phyloP scores from a whole-genome alignment of 306 rosid species.

The Gleditsia sinensis region DNA sequence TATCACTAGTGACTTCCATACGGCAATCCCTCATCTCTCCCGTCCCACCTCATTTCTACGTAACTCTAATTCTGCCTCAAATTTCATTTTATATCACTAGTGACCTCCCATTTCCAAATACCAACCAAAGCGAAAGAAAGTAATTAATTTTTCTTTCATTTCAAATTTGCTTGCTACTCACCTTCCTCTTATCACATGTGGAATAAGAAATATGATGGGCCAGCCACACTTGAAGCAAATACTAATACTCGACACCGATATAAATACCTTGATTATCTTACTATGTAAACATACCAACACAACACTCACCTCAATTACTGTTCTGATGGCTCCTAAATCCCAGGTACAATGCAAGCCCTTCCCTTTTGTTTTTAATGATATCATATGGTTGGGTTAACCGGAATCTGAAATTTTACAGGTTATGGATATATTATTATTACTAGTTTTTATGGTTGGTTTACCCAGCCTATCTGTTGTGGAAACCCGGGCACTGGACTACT shows the following conservation, averaged over 20 bases:
- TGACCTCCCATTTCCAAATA: no score
- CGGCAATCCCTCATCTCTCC: neutral
- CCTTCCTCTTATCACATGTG: neutral
- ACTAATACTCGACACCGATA: neutral
- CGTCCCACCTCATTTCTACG: neutral
- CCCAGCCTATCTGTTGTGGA: slow-evolving; percentile 39
- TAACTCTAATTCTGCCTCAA: neutral
- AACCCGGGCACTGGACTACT: neutral
- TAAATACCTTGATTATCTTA: neutral
- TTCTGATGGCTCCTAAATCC: neutral
- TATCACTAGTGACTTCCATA: no score
- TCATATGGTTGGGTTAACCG: no score
- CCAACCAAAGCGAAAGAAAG: no score
- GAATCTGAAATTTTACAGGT: slow-evolving; percentile 37
- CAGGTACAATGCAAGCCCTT: neutral
- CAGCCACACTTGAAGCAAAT: neutral
- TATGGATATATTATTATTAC: slow-evolving; percentile 36
- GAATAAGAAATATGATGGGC: neutral
- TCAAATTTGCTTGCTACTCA: neutral
- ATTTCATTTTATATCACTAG: no score
- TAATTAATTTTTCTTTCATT: no score
- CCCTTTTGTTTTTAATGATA: no score
- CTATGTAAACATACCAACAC: neutral
- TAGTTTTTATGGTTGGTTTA: slow-evolving; percentile 26
- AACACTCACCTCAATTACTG: neutral